Conservation (phyloP, 805 yeast genomes). For the Ogataea salicorniae region DNA sequence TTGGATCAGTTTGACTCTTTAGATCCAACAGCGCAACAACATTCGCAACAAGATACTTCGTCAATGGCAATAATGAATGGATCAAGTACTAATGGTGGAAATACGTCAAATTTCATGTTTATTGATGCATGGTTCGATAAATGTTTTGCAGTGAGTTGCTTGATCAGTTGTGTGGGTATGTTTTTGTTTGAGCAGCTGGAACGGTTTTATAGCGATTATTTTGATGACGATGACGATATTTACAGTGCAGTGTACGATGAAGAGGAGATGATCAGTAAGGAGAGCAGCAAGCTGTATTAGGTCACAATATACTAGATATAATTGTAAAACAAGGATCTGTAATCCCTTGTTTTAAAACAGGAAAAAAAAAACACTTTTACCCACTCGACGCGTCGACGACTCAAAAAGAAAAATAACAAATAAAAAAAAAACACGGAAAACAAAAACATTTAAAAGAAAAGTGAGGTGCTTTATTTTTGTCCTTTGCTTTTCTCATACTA, state of each 20-base stretch:
- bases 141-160: slow-evolving; percentile 41
- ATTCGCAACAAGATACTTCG: too few relatives aligned
- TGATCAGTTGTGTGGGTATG: slow-evolving; percentile 28
- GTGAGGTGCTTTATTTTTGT: background rate
- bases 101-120: slow-evolving; percentile 19
- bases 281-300: too few relatives aligned
- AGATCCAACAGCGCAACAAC: slow-evolving; percentile 1
- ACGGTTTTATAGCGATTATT: slow-evolving; percentile 18
- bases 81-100: background rate
- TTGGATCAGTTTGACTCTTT: slow-evolving; percentile 33
- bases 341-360: too few relatives aligned
- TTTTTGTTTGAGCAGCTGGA: slow-evolving; percentile 23
- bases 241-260: slow-evolving; percentile 33
- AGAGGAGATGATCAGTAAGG: slow-evolving; percentile 16
- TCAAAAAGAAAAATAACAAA: too few relatives aligned
- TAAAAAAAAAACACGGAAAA: slow-evolving; percentile 1
- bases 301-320: too few relatives aligned
- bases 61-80: background rate
- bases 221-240: slow-evolving; percentile 14
- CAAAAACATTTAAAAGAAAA: slow-evolving; percentile 5
- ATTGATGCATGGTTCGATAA: slow-evolving; percentile 50
- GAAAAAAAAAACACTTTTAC: too few relatives aligned
- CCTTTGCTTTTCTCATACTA: too few relatives aligned
- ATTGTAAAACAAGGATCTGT: too few relatives aligned
- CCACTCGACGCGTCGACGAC: too few relatives aligned